A percentile compares a stretch with the other conserved stretches of the same genome.
phyloP scores from a whole-genome alignment of 345 rosid genomes.

The Carallia brachiata region DNA sequence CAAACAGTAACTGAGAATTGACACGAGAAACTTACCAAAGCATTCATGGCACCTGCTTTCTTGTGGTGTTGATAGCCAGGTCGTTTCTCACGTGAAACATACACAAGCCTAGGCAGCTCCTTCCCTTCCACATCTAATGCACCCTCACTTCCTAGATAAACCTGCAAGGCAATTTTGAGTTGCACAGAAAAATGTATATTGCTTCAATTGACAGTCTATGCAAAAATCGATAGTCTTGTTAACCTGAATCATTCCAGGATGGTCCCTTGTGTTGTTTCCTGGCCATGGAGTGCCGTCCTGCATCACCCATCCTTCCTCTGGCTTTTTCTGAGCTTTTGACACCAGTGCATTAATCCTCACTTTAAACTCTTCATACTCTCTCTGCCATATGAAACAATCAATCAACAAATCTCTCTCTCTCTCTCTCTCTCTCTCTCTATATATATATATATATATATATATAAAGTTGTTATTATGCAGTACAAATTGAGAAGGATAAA shows the following conservation, averaged over 20 bases:
- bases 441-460: too few relatives aligned
- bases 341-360: slow-evolving; percentile 87
- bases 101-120: slow-evolving; percentile 83
- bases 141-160: slow-evolving; percentile 90
- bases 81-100: slow-evolving; percentile 95
- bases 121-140: slow-evolving; percentile 91
- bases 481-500: too few relatives aligned
- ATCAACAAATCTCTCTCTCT: background rate
- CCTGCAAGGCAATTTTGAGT: slow-evolving; percentile 41
- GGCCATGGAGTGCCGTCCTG: slow-evolving; percentile 99
- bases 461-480: too few relatives aligned
- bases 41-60: slow-evolving; percentile 99
- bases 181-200: background rate
- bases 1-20: background rate
- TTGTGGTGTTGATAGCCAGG: slow-evolving; percentile 95
- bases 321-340: slow-evolving; percentile 92
- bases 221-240: slow-evolving; percentile 2
- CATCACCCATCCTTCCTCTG: slow-evolving; percentile 99
- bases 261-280: slow-evolving; percentile 96
- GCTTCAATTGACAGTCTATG: background rate
- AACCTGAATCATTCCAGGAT: slow-evolving; percentile 99
- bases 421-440: too few relatives aligned
- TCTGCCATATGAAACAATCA: slow-evolving; percentile 39
- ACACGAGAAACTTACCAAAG: slow-evolving; percentile 53
- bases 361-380: slow-evolving; percentile 97